Base-by-base conservation (phyloP, 1,284 basidiomycete species). In the Bondarzewia mesenterica region DNA sequence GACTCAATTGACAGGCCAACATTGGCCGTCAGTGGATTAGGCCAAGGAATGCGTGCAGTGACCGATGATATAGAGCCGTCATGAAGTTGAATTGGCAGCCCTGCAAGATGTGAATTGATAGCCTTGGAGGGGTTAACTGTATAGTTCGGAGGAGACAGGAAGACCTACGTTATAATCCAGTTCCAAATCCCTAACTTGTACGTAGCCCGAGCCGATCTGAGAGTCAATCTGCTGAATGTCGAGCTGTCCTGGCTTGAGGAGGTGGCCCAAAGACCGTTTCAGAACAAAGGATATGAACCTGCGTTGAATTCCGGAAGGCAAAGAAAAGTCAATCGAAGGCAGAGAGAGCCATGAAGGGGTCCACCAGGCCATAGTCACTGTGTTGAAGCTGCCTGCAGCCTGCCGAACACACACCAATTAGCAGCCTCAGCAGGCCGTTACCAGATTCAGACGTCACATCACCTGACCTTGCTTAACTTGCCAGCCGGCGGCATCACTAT, bases 231-330 rank as follows among this genome's bases (percentile, higher is more conserved):
- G 82, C 50, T 85, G 78, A 44, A 81, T 73, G 65, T 96, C 89
- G 50, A 97, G 78, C 58, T 93, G 90, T 10, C 90, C 91, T 21
- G 88, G 88, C 59, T 86, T 85, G 53, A 97, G 76, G 53, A 96
- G 77, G 59, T 88, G 85, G 2, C 94, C 94, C 0, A 97, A 72
- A 2, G 82, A 77, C 54, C 84, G 83, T 70, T 85, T 88, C 53
- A 98, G 75, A 42, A 93, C 71, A 64, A 93, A 97, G 2, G 91
- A 91, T 25, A 97, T 75, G 67, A 98, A 93, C 45, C 90, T 81
- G 47, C 84, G 76, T 69, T 97, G 93, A 40, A 98, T 84, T 54
- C 80, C 78, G 5, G 88, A 78, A 6, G 94, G 89, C 15, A 96
- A 71, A 1, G 87, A 71, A 57, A 86, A 73, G 58, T 82, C 80